Base-by-base conservation (phyloP, 768 basidiomycete species). In the Lactarius vividus region DNA sequence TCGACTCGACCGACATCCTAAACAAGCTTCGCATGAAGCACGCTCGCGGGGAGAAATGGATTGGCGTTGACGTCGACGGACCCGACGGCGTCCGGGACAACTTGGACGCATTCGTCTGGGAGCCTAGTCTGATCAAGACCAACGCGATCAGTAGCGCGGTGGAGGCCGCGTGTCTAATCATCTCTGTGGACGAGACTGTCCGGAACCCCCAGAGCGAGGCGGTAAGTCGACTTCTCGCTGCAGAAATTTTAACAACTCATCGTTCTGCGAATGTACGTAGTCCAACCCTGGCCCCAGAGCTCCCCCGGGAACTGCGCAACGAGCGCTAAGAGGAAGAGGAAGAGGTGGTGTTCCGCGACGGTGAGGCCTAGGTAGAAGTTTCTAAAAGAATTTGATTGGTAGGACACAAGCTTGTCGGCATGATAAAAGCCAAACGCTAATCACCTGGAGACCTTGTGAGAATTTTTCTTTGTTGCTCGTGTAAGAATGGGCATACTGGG, bases 51-150 rank as follows among this genome's bases (percentile, higher is more conserved):
- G 89, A 93, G 61, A 86, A 81, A 63, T 98, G 95, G 95, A 88
- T 84, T 54, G 97, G 97, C 66, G 95, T 98, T 16, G 95, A 97
- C 71, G 94, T 99, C 31, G 96, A 98, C 62, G 91, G 91, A 15
- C 77, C 82, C 4, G 89, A 92, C 33, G 93, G 94, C 23, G 92
- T 98, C 31, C 87, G 93, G 62, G 87, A 99, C 77, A 99, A 98
- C 78, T 88, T 98, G 88, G 93, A 94, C 60, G 91, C 92, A 54
- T 99, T 98, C 73, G 96, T 99, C 9, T 98, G 97, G 96, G 97
- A 98, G 75, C 96, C 97, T 18, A 90, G 90, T 69, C 81, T 98
- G 65, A 92, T 98, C 73, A 99, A 98, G 80, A 78, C 88, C 55
- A 99, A 99, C 73, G 97, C 97, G 28, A 88, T 99, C 73, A 89